Percentiles rank a stretch among this genome's conserved stretches.
Conservation (phyloP, 2,329 filamentous ascomycete species). For the Scedosporium minutisporum region DNA sequence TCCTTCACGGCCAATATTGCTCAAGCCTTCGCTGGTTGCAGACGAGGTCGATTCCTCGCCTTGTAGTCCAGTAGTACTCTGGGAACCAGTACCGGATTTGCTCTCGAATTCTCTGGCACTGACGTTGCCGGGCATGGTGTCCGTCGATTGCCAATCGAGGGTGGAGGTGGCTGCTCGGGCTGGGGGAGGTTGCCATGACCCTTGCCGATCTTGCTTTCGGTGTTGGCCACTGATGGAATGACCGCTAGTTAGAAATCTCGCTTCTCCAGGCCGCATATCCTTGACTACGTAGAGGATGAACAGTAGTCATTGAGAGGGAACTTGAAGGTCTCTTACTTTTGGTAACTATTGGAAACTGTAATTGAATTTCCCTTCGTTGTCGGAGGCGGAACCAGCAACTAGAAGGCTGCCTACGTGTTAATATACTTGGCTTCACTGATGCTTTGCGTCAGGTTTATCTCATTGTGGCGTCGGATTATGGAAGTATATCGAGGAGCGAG, state of each 20-base stretch:
- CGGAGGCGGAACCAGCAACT: no score
- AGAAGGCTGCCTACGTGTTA: no score
- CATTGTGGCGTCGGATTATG: no score
- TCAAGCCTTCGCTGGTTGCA: conserved; percentile 42
- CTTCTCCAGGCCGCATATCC: no score
- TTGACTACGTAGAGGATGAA: no score
- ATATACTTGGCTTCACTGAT: no score
- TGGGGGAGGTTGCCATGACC: conserved; percentile 65
- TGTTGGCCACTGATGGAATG: conserved; percentile 33
- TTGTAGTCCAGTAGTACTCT: conserved; percentile 41
- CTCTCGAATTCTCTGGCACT: conserved; percentile 50
- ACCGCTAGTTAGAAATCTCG: not conserved
- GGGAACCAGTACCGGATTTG: conserved; percentile 40
- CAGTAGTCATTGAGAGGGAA: no score
- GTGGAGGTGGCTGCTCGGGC: conserved; percentile 64
- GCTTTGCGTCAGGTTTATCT: no score
- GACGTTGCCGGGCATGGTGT: conserved; percentile 59
- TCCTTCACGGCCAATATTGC: conserved; percentile 53
- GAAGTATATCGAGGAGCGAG: no score
- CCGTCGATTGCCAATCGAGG: conserved; percentile 73
- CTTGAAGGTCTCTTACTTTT: no score
- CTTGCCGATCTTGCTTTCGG: conserved; percentile 53
- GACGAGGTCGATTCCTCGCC: conserved; percentile 44
- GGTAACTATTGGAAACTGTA: no score
- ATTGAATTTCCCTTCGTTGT: no score